phyloP scores from a whole-genome alignment of 768 basidiomycete species.

The Mycena metata region DNA sequence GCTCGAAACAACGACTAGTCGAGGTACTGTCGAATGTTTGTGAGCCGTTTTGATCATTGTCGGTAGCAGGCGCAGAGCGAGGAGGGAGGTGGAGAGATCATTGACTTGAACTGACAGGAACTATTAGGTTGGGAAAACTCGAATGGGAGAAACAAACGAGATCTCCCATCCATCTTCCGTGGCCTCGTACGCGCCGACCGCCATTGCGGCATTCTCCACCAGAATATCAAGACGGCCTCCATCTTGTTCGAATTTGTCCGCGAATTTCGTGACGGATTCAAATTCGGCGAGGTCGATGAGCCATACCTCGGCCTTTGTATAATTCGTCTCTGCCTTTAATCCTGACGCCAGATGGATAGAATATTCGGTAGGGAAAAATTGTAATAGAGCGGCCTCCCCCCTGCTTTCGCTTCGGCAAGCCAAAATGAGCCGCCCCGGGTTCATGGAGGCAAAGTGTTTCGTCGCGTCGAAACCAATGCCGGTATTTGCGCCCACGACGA shows the following conservation, averaged over 20 bases:
- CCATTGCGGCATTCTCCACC: too few species aligned
- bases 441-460: constrained; percentile 8
- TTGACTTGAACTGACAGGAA: constrained; percentile 49
- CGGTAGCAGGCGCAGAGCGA: constrained; percentile 48
- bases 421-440: constrained; percentile 8
- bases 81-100: constrained; percentile 44
- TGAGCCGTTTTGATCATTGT: constrained; percentile 40
- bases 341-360: too few species aligned
- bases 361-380: neutral
- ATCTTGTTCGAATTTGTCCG: constrained; percentile 23
- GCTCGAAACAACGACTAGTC: constrained; percentile 46
- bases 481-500: constrained; percentile 10
- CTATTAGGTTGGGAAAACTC: neutral
- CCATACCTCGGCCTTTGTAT: constrained; percentile 45
- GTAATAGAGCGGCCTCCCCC: neutral
- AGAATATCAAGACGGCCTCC: constrained; percentile 23
- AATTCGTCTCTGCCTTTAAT: constrained; percentile 41
- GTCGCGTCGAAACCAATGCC: constrained; percentile 12
- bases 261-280: constrained; percentile 39
- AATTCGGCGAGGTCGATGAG: constrained; percentile 47
- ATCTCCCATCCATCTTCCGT: too few species aligned
- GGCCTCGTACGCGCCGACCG: too few species aligned
- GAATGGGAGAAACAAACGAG: neutral
- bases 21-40: constrained; percentile 14
- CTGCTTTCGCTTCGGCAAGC: constrained; percentile 14